Base-by-base conservation (phyloP, 441 rosid species). In the Adansonia madagascariensis region DNA sequence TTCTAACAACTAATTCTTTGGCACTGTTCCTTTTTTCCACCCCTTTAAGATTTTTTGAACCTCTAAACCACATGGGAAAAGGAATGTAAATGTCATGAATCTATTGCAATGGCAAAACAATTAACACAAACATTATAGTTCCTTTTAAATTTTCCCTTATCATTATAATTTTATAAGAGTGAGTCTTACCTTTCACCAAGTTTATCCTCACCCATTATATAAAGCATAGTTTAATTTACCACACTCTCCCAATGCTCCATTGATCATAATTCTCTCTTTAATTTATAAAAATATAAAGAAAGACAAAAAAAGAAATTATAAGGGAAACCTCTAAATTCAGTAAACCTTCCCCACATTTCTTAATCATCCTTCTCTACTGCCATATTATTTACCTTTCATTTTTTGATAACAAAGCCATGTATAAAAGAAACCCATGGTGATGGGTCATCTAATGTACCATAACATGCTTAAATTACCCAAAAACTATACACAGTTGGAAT, bases 271-370 rank as follows among this genome's bases (percentile, higher is more conserved):
- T 62, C n/a, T 62, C 67, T 62, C 67, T 62, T 62, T 1, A 27
- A 62, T 14, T 27, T 27, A 31, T 12, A 62, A 59, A 27, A 62
- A 57, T 57, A 15, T 53, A n/a, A 3, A 59, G 27, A 59, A 20
- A 59, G 20, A 56, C 7, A 6, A 59, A 31, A 62, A 62, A 14
- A 62, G 35, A 12, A 31, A 62, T 67, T 9, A 9, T 66, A 46
- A 46, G 20, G 53, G 4, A 46, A 7, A 27, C 64, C 64, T 39
- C 14, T 44, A 17, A 18, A 17, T 43, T 66, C 27, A 18, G 7
- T 7, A 67, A 62, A 62, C 67, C 43, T 62, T 62, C 44, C 72
- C 55, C 27, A 20, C 55, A 67, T 67, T 67, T 46, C 56, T 46
- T 11, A 67, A 67, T 46, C 44, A 67, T 67, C n/a, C 62, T 71